Evolutionary conservation across 169 alveolate species (phyloP).

Genomic region (Eimeria brunetti): DNA sequence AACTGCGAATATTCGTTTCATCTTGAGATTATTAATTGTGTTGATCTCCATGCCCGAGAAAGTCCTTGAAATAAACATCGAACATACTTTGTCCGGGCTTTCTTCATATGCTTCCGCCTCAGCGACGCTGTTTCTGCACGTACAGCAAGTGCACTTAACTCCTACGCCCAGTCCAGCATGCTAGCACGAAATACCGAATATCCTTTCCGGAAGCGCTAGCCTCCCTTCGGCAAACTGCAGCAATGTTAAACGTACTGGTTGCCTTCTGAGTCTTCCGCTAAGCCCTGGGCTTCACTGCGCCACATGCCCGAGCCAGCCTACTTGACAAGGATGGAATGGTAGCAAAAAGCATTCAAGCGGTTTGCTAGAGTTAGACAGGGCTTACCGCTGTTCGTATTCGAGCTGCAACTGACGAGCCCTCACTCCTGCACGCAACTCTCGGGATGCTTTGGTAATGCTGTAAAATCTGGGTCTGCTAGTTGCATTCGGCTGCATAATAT

Average conservation of each 20-base stretch:
- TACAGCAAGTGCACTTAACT: not conserved
- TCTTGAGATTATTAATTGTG: not conserved
- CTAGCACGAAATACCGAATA: not conserved
- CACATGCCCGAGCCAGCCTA: slow-evolving; percentile 7
- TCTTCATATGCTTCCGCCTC: slow-evolving; percentile 67
- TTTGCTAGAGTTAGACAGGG: not conserved
- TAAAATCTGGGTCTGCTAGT: not conserved
- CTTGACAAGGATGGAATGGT: not conserved
- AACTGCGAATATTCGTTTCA: not conserved
- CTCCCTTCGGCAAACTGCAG: not conserved
- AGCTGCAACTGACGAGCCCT: slow-evolving; percentile 66
- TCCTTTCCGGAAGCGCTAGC: not conserved
- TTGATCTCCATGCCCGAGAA: not conserved
- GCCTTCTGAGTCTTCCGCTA: slow-evolving; percentile 53
- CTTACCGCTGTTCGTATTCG: slow-evolving; percentile 71
- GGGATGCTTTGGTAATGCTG: not conserved
- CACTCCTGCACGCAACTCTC: slow-evolving; percentile 3
- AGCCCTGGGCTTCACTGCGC: slow-evolving; percentile 31
- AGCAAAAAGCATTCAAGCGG: not conserved
- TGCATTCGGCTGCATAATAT: not conserved
- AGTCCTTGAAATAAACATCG: no score
- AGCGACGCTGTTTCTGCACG: slow-evolving; percentile 21
- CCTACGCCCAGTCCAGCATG: not conserved
- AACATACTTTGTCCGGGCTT: slow-evolving; percentile 49
- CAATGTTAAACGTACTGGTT: slow-evolving; percentile 19